A percentile compares a stretch with the other conserved stretches of the same genome.
These are phyloP conservation scores for Notholithocarpus densiflorus DNA, from an alignment of 306 rosid genomes.

Conservation along the genomic window DNA sequence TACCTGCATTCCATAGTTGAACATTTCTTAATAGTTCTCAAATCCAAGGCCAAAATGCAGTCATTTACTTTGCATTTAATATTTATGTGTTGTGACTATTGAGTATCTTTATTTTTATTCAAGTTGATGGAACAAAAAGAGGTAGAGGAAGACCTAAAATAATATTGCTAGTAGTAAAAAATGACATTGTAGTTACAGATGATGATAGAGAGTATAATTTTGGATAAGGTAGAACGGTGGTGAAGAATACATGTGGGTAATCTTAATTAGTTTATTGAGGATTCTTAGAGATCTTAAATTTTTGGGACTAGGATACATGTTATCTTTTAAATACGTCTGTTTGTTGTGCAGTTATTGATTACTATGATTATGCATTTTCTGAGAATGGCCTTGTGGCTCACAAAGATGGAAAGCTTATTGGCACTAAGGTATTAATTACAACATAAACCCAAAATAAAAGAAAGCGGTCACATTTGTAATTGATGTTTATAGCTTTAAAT, in stretches of 20 bases:
- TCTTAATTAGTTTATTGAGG: neutral
- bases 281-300: neutral
- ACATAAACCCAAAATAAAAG: slow-evolving; percentile 9
- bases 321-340: neutral
- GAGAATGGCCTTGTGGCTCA: slow-evolving; percentile 97
- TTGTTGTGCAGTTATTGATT: slow-evolving; percentile 59
- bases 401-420: slow-evolving; percentile 73
- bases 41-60: neutral
- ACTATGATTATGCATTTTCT: slow-evolving; percentile 87
- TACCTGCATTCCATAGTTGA: neutral
- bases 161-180: too few relatives aligned
- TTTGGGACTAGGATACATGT: neutral
- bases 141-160: too few relatives aligned
- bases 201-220: too few relatives aligned
- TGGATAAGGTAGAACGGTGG: too few relatives aligned
- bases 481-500: slow-evolving; percentile 8
- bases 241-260: too few relatives aligned
- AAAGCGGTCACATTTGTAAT: slow-evolving; percentile 11
- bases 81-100: neutral
- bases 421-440: slow-evolving; percentile 58
- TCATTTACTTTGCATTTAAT: neutral
- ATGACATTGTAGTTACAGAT: too few relatives aligned
- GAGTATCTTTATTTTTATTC: neutral
- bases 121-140: too few relatives aligned
- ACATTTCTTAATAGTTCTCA: neutral